Conservation (phyloP, 768 basidiomycete species). For the Amanita subjunquillea region DNA sequence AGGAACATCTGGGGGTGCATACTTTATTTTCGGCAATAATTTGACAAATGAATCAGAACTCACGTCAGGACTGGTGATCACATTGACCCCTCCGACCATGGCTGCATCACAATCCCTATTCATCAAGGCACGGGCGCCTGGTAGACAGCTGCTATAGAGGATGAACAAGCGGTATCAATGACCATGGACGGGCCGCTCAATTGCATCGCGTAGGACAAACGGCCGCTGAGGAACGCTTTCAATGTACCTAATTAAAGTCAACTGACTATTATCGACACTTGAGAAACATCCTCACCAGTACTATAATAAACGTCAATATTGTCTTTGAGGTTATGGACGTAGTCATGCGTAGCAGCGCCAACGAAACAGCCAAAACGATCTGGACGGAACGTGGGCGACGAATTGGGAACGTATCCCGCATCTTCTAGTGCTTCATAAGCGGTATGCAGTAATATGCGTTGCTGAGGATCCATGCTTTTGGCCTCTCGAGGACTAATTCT, state of each 20-base stretch:
- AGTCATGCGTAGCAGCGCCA: slow-evolving; percentile 64
- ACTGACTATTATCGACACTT: not conserved
- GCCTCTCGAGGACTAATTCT: slow-evolving; percentile 68
- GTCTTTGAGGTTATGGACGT: slow-evolving; percentile 50
- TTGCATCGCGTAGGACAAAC: slow-evolving; percentile 59
- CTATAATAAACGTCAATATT: slow-evolving; percentile 63
- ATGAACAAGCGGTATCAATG: slow-evolving; percentile 69
- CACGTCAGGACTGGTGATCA: slow-evolving; percentile 64
- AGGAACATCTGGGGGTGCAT: slow-evolving; percentile 44
- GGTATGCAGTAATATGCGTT: slow-evolving; percentile 54
- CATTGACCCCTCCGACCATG: slow-evolving; percentile 66
- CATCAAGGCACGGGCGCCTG: slow-evolving; percentile 59
- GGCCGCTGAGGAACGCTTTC: slow-evolving; percentile 58
- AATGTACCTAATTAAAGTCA: slow-evolving; percentile 40
- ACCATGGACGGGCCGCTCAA: slow-evolving; percentile 64
- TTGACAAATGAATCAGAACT: slow-evolving; percentile 13
- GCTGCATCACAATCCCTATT: slow-evolving; percentile 58
- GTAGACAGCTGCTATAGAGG: slow-evolving; percentile 57
- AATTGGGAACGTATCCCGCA: slow-evolving; percentile 57
- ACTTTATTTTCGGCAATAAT: not conserved
- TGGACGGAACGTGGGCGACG: slow-evolving; percentile 38
- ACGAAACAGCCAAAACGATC: slow-evolving; percentile 56
- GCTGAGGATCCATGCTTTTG: slow-evolving; percentile 68
- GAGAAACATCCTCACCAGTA: slow-evolving; percentile 35
- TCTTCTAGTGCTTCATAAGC: slow-evolving; percentile 63